These are phyloP conservation scores for Tilletia horrida DNA, from an alignment of 1,284 basidiomycete species.

Conservation along the genomic window DNA sequence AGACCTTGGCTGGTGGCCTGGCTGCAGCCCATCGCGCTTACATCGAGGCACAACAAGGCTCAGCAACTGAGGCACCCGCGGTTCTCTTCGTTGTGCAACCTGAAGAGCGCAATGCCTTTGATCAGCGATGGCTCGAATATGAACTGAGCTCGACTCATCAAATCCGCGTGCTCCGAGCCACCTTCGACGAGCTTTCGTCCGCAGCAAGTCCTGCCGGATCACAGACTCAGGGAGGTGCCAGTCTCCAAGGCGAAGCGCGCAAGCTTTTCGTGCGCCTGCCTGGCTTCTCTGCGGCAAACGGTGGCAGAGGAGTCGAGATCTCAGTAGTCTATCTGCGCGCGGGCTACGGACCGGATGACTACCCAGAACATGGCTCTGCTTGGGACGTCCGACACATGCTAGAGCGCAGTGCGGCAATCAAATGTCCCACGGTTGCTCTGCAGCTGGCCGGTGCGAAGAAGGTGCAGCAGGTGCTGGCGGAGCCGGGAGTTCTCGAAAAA, in stretches of 20 bases:
- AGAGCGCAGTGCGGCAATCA: slow-evolving; percentile 78
- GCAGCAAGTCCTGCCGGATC: neutral
- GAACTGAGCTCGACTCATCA: slow-evolving; percentile 67
- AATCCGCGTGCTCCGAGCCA: slow-evolving; percentile 35
- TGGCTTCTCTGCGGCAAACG: neutral
- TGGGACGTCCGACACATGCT: slow-evolving; percentile 73
- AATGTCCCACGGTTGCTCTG: slow-evolving; percentile 84
- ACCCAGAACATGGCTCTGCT: slow-evolving; percentile 59
- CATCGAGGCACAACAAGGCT: slow-evolving; percentile 47
- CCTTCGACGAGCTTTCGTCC: slow-evolving; percentile 34
- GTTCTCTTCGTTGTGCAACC: slow-evolving; percentile 86
- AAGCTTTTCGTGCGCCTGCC: slow-evolving; percentile 26
- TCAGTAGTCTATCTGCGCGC: slow-evolving; percentile 82
- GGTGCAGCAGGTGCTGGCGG: slow-evolving; percentile 82
- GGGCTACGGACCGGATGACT: slow-evolving; percentile 83
- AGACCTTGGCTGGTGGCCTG: slow-evolving; percentile 71
- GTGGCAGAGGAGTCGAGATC: slow-evolving; percentile 62
- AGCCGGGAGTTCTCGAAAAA: slow-evolving; percentile 69
- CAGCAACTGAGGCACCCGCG: slow-evolving; percentile 29
- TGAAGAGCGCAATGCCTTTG: slow-evolving; percentile 91
- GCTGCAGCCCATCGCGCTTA: slow-evolving; percentile 77
- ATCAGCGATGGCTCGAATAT: slow-evolving; percentile 85
- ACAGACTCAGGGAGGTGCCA: neutral
- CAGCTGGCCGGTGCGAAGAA: slow-evolving; percentile 96
- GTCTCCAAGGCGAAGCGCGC: slow-evolving; percentile 25